phyloP scores from a whole-genome alignment of 768 basidiomycete genomes.

The Heimioporus sp. region DNA sequence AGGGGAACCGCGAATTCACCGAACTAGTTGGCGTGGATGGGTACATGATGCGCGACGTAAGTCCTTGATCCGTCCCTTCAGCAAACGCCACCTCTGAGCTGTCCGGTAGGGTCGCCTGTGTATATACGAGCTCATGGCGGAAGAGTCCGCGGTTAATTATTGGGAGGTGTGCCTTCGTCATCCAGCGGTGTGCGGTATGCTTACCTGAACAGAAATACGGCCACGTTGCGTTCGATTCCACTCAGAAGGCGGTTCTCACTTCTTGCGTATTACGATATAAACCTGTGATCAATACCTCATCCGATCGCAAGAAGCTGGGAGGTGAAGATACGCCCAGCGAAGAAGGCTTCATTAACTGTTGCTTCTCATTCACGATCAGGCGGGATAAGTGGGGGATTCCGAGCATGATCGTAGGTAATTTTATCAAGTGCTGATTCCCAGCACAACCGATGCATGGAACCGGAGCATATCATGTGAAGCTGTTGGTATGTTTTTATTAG shows the following conservation, averaged over 20 bases:
- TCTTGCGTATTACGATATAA: conserved; percentile 86
- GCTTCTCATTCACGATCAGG: conserved; percentile 89
- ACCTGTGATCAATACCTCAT: conserved; percentile 50
- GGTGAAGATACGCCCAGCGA: conserved; percentile 41
- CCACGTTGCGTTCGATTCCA: conserved; percentile 87
- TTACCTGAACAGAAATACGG: conserved; percentile 78
- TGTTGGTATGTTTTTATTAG: conserved; percentile 4
- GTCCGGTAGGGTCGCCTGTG: conserved; percentile 73
- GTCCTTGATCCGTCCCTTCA: conserved; percentile 18
- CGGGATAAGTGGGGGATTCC: conserved; percentile 85
- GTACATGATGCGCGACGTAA: conserved; percentile 81
- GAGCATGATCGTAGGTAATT: conserved; percentile 89
- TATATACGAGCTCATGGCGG: conserved; percentile 98
- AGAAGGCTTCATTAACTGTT: conserved; percentile 80
- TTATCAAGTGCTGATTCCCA: conserved; percentile 59
- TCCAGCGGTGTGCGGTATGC: background rate
- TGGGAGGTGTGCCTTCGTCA: conserved; percentile 70
- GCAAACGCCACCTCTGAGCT: background rate
- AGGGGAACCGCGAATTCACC: conserved; percentile 94
- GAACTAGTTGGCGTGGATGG: conserved; percentile 87
- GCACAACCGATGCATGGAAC: background rate
- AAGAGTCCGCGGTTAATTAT: conserved; percentile 94
- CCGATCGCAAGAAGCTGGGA: conserved; percentile 30
- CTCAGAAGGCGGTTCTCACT: conserved; percentile 89
- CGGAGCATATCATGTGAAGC: background rate